Base-by-base conservation (phyloP, 768 basidiomycete genomes). In the Russula dissimulans region DNA sequence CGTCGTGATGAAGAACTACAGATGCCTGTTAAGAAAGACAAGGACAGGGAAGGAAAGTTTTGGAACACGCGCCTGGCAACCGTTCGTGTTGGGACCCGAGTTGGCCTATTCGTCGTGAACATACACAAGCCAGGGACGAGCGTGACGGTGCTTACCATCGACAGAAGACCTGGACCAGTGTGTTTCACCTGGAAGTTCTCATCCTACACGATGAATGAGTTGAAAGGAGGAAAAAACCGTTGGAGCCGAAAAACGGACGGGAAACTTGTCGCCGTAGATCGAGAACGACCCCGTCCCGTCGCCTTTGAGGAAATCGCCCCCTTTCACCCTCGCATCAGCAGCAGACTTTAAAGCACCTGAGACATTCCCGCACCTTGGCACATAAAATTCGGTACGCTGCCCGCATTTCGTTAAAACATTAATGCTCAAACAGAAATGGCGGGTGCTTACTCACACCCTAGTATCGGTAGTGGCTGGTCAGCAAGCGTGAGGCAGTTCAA, bases 201-300 rank as follows among this genome's bases (percentile, higher is more conserved):
- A 68, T 98, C 95, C 86, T 95, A 62, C 7, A 47, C 14, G 8
- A 34, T 11, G 9, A 44, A 45, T 22, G 43, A 18, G 43, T 7
- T 11, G 43, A 5, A 17, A 11, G 1, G 15, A 29, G 31, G 15
- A 14, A 10, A 29, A 4, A 29, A 7, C 5, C 26, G 51, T 2
- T 36, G 59, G 22, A 26, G 22, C 22, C 17, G 22, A 17, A 41
- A 43, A 10, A 74, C 83, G 60, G 46, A 95, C 94, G 0, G 86
- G 88, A 68, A 95, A 95, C 66, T 90, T 92, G 67, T 91, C 88
- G 29, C 95, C 95, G 67, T 97, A 98, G 65, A 99, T 91, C n/a
- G 92, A 95, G 73, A 95, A 94, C 0, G 87, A 84, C 1, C 97
- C 97, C 1, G 95, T 97, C 39, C 97, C 97, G 67, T 99, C 97